A percentile compares a stretch with the other conserved stretches of the same genome.
Conservation (phyloP, 208 protist genomes). For the Trypanosoma scelopori region DNA sequence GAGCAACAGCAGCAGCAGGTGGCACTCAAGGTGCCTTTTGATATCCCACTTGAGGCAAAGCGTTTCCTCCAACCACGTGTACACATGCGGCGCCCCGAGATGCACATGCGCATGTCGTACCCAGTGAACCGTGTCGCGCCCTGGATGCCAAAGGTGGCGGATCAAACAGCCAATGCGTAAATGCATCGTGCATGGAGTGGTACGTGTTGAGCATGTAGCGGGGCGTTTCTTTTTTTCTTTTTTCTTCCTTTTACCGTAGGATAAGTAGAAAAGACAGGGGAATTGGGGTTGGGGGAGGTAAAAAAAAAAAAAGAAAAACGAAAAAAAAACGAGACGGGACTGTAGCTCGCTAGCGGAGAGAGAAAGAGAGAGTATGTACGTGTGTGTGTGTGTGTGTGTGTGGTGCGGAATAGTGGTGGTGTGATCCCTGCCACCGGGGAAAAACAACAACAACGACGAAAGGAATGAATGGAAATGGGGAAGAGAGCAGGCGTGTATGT, state of each 20-base stretch:
- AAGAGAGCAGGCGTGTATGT: no score
- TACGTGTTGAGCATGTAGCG: neutral
- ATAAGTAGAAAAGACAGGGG: neutral
- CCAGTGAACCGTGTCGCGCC: slow-evolving; percentile 85
- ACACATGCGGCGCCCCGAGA: slow-evolving; percentile 83
- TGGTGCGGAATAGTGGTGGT: no score
- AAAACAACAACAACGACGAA: no score
- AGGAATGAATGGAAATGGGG: no score
- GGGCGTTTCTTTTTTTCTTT: slow-evolving; percentile 10
- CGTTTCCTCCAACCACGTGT: slow-evolving; percentile 86
- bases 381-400: no score
- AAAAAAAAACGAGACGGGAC: no score
- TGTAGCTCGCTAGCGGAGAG: no score
- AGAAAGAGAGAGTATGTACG: no score
- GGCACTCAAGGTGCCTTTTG: slow-evolving; percentile 65
- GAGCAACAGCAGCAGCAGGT: slow-evolving; percentile 87
- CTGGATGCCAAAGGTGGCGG: slow-evolving; percentile 84
- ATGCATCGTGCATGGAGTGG: neutral
- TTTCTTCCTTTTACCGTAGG: slow-evolving; percentile 11
- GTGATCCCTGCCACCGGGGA: no score
- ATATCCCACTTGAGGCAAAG: slow-evolving; percentile 84
- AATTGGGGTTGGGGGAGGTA: neutral
- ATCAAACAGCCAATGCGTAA: slow-evolving; percentile 82
- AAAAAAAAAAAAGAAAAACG: no score
- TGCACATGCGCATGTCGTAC: slow-evolving; percentile 89